These are phyloP conservation scores for Mycena alexandri DNA, from an alignment of 768 basidiomycete genomes.

Conservation along the genomic window DNA sequence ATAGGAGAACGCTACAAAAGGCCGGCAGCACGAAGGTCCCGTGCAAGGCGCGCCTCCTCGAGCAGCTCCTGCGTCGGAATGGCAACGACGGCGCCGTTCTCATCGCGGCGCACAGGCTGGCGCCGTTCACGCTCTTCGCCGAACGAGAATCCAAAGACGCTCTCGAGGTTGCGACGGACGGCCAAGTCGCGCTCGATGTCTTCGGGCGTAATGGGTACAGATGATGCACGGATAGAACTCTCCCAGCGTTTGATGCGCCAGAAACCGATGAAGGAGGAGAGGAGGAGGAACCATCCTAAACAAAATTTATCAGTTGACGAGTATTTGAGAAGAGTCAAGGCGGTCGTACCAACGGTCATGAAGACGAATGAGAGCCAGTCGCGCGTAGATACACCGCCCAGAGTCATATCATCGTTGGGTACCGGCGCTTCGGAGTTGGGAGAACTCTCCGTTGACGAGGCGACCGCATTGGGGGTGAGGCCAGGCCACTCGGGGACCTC, in stretches of 20 bases:
- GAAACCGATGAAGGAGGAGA: constrained; percentile 86
- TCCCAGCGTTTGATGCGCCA: constrained; percentile 92
- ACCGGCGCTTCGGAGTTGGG: constrained; percentile 33
- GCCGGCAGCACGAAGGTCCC: constrained; percentile 68
- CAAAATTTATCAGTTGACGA: constrained; percentile 8
- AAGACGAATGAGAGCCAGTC: constrained; percentile 94
- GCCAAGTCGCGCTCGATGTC: constrained; percentile 65
- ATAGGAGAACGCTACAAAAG: constrained; percentile 55
- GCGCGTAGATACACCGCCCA: constrained; percentile 61
- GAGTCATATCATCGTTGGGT: constrained; percentile 42
- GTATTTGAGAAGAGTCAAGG: not conserved
- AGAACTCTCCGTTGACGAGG: not conserved
- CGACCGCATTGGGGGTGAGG: constrained; percentile 9
- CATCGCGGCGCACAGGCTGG: constrained; percentile 34
- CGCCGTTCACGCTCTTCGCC: constrained; percentile 44
- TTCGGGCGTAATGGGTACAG: constrained; percentile 55
- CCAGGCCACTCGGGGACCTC: constrained; percentile 34
- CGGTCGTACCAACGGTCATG: constrained; percentile 81
- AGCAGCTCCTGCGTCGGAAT: constrained; percentile 48
- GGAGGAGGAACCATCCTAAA: constrained; percentile 90
- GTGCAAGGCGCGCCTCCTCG: constrained; percentile 60
- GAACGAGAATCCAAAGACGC: constrained; percentile 63
- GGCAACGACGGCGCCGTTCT: constrained; percentile 44
- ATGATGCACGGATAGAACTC: constrained; percentile 65
- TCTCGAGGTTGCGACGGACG: constrained; percentile 64